Base-by-base conservation (phyloP, 2,329 filamentous ascomycete genomes). In the Stylonectria norvegica region DNA sequence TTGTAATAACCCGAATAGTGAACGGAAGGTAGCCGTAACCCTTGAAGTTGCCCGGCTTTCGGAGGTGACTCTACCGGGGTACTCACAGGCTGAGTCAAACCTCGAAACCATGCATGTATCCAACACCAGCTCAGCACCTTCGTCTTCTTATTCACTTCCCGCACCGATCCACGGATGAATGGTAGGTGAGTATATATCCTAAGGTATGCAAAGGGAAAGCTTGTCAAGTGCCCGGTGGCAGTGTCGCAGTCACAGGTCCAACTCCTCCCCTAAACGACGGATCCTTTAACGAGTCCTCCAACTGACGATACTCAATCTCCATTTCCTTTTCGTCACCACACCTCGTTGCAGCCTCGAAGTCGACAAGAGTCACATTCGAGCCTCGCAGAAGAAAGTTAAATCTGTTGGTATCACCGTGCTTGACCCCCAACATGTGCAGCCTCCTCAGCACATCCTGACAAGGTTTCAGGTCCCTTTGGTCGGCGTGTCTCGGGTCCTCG, bases 381-480 rank as follows among this genome's bases (percentile, higher is more conserved):
- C 48, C 48, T 12, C 51, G 48, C 18, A 64, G 54, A 9, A 64
- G 46, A 32, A 65, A 63, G 36, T 64, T 64, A 40, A 59, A 49
- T 44, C 57, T 64, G 50, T 63, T 63, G 46, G 61, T 59, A 20
- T 64, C 62, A 11, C 61, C 60, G 27, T 53, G 59, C 35, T 59
- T 54, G 29, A 65, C 62, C 5, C 57, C 60, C 11, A 65, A 52
- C 18, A 48, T 41, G 38, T 64, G 60, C 30, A 63, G 38, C 34
- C 45, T 50, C 6, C 35, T 36, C 23, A 63, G 42, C 33, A 49
- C 57, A 11, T 49, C 37, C 20, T 56, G 54, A 34, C 60, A 64
- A 11, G 46, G 47, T n/a, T 42, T 49, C 9, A 63, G 40, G 40
- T 65, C 60, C 10, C 36, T 38, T 10, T 53, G 52, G 42, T 52